Base-by-base conservation (phyloP, 2,329 filamentous ascomycete species). In the Ophiocordyceps unilateralis region DNA sequence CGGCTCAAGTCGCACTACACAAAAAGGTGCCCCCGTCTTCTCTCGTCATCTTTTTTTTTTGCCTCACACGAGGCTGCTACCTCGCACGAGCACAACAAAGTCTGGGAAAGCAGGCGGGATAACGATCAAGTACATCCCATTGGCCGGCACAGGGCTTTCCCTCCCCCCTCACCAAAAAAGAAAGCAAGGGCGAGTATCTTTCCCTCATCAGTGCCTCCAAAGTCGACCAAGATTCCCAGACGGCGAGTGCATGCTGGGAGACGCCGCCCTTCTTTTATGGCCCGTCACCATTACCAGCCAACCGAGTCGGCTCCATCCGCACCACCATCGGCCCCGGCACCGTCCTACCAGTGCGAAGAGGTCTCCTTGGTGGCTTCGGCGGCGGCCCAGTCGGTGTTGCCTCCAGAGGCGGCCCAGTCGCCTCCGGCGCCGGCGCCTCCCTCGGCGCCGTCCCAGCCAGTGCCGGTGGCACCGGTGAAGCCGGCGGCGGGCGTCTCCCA, bases 61-160 rank as follows among this genome's bases (percentile, higher is more conserved):
- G 7, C 12, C 3, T 26, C 21, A 5, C 19, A 11, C 10, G 10
- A 49, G 52, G 10, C 21, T 21, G 11, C 5, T 5, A 39, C 11
- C 4, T n/a, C 19, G 15, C n/a, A 17, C 5, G 9, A 50, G 52
- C 53, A 49, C 53, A 50, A 45, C 49, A 6, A 32, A 20, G 10
- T 30, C 17, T n/a, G 24, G 41, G 47, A 47, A 53, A 45, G 54
- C 49, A 50, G 64, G 72, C 68, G 74, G 81, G 79, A 81, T 74
- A 81, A 87, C 85, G 80, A 70, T 89, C 62, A 93, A 89, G 85
- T 85, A 76, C 76, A 81, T 69, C 79, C 83, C 80, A 75, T 73
- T 75, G 76, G 72, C 32, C 75, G 78, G 72, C 78, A 91, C 88
- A 95, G 87, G 89, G 89, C 89, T 87, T 95, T 96, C 89, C 87